Evolutionary conservation across 1,284 basidiomycete genomes (phyloP).

Genomic region (Cutaneotrichosporon dermatis): DNA sequence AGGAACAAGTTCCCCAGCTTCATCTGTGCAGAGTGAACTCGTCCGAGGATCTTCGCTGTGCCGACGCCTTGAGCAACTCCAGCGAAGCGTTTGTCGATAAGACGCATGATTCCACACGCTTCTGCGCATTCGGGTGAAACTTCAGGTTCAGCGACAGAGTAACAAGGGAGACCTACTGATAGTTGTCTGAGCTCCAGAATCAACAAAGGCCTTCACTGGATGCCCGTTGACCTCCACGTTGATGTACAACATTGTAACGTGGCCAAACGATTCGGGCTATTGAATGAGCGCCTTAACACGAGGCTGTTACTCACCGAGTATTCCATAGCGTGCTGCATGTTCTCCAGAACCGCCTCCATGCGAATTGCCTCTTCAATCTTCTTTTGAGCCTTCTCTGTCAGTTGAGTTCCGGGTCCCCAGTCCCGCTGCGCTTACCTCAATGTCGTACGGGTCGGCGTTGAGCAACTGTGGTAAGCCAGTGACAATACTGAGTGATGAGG

Average conservation of each 20-base stretch:
- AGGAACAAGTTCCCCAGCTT: conserved; percentile 78
- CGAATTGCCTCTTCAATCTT: conserved; percentile 92
- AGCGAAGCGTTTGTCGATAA: conserved; percentile 79
- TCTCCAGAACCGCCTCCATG: conserved; percentile 84
- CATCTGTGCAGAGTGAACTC: conserved; percentile 91
- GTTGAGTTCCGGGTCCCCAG: not conserved
- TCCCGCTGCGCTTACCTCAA: conserved; percentile 56
- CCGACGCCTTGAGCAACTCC: conserved; percentile 95
- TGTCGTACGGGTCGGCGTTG: conserved; percentile 80
- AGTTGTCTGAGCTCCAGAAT: conserved; percentile 93
- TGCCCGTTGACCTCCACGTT: conserved; percentile 84
- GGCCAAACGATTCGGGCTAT: conserved; percentile 86
- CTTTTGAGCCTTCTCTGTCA: conserved; percentile 58
- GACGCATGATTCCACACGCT: conserved; percentile 87
- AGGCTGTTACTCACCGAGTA: conserved; percentile 54
- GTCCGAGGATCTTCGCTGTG: conserved; percentile 87
- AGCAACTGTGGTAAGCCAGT: conserved; percentile 45
- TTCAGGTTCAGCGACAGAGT: conserved; percentile 37
- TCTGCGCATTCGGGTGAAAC: conserved; percentile 95
- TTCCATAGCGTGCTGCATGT: conserved; percentile 85
- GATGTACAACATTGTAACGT: conserved; percentile 86
- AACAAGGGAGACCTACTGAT: conserved; percentile 66
- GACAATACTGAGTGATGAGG: conserved; percentile 47
- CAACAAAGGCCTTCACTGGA: conserved; percentile 92
- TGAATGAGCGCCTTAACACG: conserved; percentile 51